Evolutionary conservation across 2,329 filamentous ascomycete genomes (phyloP), one percentile per base, ranked within the genome.

Genomic region (Aspergillus aculeatinus): DNA sequence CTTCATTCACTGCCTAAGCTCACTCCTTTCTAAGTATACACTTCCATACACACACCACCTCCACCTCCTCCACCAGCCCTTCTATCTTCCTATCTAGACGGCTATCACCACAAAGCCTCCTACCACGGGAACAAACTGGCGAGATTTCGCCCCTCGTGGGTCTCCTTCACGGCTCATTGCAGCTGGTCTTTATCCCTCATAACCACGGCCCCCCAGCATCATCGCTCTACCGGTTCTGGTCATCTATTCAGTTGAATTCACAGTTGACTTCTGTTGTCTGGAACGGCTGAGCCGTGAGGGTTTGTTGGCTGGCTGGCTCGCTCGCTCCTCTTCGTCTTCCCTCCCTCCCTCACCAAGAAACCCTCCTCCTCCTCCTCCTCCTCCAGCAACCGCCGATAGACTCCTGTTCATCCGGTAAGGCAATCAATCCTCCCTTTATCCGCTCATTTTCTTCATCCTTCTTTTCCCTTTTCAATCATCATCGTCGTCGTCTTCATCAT

Each of bases 361-460:
- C 14, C 39, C 33, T 35, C 39, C 16, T 16, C 60, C 58, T 21
- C 19, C 19, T 4, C 39, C 33, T 35, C 39, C 16, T 60, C 57
- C 62, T 55, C 57, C 55, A 59, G 48, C 61, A 61, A 52, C 61
- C 59, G 57, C 59, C 52, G 57, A 63, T 16, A 63, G 61, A 63
- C 61, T 63, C 61, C 59, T 60, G 57, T 58, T 59, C 61, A 59
- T 58, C 59, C 59, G 59, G 61, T 63, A 60, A 61, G 61, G 59
- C 59, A 53, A 60, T 44, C 16, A 44, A 44, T 59, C 35, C 57
- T 59, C 59, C 56, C 52, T 53, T 59, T 59, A 47, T 52, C 60
- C 55, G 47, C 25, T 49, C 60, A 62, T 35, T 55, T 53, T 51
- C 21, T 25, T 23, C 16, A 16, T 44, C 51, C 50, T 61, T 58